A percentile compares a stretch with the other conserved stretches of the same genome.
phyloP scores from a whole-genome alignment of 225 moss, liverwort and hornwort species.

The Rhytidiadelphus loreus region DNA sequence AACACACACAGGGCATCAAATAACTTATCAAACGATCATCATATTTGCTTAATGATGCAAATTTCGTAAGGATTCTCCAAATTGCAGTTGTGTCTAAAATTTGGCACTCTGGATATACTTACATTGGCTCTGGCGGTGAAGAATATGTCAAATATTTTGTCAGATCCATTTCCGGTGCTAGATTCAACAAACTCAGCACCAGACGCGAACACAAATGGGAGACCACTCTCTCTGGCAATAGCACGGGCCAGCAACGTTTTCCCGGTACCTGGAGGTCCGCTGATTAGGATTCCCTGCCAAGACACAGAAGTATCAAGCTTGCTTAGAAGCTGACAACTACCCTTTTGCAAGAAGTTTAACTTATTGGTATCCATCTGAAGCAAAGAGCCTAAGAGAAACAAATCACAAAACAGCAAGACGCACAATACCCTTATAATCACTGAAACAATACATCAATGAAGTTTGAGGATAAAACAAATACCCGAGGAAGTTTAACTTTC shows the following conservation, averaged over 20 bases:
- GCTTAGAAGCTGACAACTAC: background rate
- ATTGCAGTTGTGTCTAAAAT: background rate
- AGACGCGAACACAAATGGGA: slow-evolving; percentile 97
- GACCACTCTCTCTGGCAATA: slow-evolving; percentile 99
- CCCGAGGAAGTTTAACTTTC: slow-evolving; percentile 88
- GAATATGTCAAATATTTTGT: slow-evolving; percentile 95
- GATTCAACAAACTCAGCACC: slow-evolving; percentile 99
- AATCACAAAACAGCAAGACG: background rate
- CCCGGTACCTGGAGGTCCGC: slow-evolving; percentile 98
- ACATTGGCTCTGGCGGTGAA: slow-evolving; percentile 99
- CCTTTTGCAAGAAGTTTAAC: background rate
- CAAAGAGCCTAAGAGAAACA: background rate
- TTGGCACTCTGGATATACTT: background rate
- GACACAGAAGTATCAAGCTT: background rate
- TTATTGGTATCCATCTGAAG: background rate
- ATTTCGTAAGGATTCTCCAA: background rate
- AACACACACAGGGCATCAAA: slow-evolving; percentile 5
- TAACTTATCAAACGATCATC: background rate
- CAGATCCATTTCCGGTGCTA: slow-evolving; percentile 80
- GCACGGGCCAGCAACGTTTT: slow-evolving; percentile 94
- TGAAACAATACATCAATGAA: background rate
- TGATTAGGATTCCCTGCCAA: slow-evolving; percentile 89
- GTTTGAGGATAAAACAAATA: slow-evolving; percentile 12
- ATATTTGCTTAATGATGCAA: background rate
- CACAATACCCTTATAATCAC: background rate